Evolutionary conservation across 306 rosid genomes (phyloP).

Genomic region (Fragaria vesca): DNA sequence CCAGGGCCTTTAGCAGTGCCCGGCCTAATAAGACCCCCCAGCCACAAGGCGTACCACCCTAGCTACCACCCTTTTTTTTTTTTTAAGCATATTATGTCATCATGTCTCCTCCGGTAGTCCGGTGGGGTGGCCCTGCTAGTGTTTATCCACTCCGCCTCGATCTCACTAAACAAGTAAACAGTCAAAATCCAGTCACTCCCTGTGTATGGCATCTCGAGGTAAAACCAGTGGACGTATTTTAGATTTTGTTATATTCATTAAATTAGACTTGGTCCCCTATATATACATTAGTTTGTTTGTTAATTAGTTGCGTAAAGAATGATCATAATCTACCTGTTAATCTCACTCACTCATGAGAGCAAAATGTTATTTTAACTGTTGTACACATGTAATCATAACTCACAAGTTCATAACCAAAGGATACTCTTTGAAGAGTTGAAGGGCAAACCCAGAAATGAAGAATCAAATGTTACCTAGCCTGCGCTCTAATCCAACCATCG

Average conservation of each 20-base stretch:
- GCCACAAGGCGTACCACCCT: neutral
- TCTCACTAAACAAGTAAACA: neutral
- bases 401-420: too few relatives aligned
- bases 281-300: too few relatives aligned
- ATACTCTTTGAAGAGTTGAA: too few relatives aligned
- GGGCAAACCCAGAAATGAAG: too few relatives aligned
- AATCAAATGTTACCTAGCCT: too few relatives aligned
- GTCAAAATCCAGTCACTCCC: neutral
- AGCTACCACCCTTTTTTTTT: neutral
- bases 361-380: too few relatives aligned
- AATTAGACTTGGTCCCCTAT: too few relatives aligned
- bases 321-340: too few relatives aligned
- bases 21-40: neutral
- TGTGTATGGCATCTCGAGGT: conserved; percentile 28
- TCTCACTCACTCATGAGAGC: too few relatives aligned
- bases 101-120: neutral
- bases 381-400: too few relatives aligned
- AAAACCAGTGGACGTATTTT: neutral
- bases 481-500: too few relatives aligned
- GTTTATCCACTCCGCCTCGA: neutral
- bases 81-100: neutral
- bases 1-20: neutral
- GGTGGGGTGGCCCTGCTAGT: neutral
- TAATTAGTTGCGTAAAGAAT: too few relatives aligned
- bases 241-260: neutral